Evolutionary conservation across 164 flowering plant genomes (phyloP).

Genomic region (Aristolochia californica): DNA sequence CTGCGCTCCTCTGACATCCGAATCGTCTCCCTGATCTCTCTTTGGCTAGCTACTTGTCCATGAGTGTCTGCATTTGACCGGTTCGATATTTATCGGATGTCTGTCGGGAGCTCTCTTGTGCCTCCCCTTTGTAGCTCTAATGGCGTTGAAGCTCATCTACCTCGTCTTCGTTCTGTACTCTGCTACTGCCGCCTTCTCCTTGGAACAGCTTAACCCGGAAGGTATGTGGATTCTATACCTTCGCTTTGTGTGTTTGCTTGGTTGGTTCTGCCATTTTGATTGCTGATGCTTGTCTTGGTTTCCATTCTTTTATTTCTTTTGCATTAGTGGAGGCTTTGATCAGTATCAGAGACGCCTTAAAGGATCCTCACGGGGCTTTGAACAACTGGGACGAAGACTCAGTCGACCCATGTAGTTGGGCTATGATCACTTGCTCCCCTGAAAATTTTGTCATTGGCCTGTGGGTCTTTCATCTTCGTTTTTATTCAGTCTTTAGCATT

Average conservation of each 20-base stretch:
- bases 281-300: constrained; percentile 3
- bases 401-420: constrained; percentile 97
- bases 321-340: constrained; percentile 66
- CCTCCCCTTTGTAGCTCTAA: constrained; percentile 12
- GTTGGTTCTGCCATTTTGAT: neutral
- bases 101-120: neutral
- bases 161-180: constrained; percentile 15
- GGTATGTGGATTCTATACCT: constrained; percentile 25
- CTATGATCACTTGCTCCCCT: constrained; percentile 84
- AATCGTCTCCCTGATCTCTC: constrained; percentile 23
- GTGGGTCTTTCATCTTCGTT: constrained; percentile 30
- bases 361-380: constrained; percentile 74
- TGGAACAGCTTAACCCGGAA: constrained; percentile 71
- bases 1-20: constrained; percentile 31
- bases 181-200: constrained; percentile 25
- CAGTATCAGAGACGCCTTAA: constrained; percentile 34
- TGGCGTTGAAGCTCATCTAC: constrained; percentile 20
- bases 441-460: constrained; percentile 71
- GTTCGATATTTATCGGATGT: neutral
- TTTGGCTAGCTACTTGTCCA: constrained; percentile 3
- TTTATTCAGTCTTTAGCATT: neutral
- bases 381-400: constrained; percentile 92
- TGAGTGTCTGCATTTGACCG: neutral
- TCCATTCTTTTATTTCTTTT: neutral
- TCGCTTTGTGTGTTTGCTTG: neutral